Percentiles rank a stretch among this genome's conserved stretches.
Conservation (phyloP, 371 early-diverging fungal genomes). For the Mortierella sp. region DNA sequence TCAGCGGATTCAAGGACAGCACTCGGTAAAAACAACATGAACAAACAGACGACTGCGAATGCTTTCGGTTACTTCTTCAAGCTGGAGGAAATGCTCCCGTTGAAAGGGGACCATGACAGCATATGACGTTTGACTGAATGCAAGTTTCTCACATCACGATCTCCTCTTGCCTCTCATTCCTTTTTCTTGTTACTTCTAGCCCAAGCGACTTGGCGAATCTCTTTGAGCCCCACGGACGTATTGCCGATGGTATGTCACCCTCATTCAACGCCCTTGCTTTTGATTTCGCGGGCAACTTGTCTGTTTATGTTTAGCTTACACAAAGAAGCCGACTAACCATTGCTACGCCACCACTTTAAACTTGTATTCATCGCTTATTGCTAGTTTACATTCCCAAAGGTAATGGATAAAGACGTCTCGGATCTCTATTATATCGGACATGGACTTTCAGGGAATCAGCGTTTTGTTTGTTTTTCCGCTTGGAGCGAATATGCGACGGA, state of each 20-base stretch:
- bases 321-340: background rate
- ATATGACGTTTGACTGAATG: background rate
- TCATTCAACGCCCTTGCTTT: background rate
- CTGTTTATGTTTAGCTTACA: background rate
- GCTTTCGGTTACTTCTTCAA: too few species aligned
- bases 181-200: conserved; percentile 15
- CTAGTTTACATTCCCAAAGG: conserved; percentile 57
- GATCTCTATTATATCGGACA: background rate
- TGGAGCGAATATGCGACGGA: background rate
- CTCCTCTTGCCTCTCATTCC: background rate
- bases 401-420: conserved; percentile 14
- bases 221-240: conserved; percentile 45
- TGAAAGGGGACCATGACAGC: background rate
- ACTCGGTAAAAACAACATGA: conserved; percentile 34
- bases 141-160: background rate
- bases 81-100: too few species aligned
- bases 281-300: background rate
- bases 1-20: conserved; percentile 55
- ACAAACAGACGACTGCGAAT: too few species aligned
- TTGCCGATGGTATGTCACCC: conserved; percentile 41
- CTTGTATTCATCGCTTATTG: background rate
- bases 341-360: background rate
- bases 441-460: background rate
- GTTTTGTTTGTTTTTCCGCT: background rate
- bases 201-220: conserved; percentile 52